A percentile compares a stretch with the other conserved stretches of the same genome.
Conservation (phyloP, 148 eudicot species). For the Fagopyrum esculentum region DNA sequence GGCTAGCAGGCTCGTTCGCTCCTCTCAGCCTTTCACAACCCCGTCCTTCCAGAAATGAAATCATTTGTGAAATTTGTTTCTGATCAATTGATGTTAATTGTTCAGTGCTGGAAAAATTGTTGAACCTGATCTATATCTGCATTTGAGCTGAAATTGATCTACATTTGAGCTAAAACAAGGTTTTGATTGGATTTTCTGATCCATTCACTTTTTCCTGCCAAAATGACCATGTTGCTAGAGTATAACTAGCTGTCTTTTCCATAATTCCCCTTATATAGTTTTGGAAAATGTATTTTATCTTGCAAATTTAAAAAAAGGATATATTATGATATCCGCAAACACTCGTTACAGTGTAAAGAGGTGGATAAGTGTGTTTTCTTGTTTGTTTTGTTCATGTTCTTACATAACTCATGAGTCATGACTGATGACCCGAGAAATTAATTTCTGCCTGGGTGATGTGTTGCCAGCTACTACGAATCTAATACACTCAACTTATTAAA, state of each 20-base stretch:
- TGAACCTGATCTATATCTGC: not conserved
- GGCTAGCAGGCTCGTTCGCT: not conserved
- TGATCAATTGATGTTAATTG: not conserved
- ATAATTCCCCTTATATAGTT: not conserved
- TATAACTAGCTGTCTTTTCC: not conserved
- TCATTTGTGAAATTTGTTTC: not conserved
- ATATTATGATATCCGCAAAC: not conserved
- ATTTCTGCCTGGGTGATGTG: not conserved
- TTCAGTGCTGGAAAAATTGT: not conserved
- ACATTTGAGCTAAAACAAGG: not conserved
- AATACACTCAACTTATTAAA: not conserved
- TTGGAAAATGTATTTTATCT: not conserved
- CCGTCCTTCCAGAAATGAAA: no score
- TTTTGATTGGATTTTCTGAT: not conserved
- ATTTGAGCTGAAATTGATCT: not conserved
- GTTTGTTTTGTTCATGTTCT: not conserved
- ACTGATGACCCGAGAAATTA: not conserved
- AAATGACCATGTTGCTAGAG: not conserved
- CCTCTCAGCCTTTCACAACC: not conserved
- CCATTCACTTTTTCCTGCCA: not conserved
- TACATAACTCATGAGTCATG: not conserved
- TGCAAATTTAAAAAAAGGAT: not conserved
- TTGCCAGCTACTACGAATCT: not conserved
- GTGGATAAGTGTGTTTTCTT: not conserved
- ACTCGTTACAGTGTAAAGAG: not conserved